Conservation (phyloP, 2,329 filamentous ascomycete genomes). For the Polychaeton citri region DNA sequence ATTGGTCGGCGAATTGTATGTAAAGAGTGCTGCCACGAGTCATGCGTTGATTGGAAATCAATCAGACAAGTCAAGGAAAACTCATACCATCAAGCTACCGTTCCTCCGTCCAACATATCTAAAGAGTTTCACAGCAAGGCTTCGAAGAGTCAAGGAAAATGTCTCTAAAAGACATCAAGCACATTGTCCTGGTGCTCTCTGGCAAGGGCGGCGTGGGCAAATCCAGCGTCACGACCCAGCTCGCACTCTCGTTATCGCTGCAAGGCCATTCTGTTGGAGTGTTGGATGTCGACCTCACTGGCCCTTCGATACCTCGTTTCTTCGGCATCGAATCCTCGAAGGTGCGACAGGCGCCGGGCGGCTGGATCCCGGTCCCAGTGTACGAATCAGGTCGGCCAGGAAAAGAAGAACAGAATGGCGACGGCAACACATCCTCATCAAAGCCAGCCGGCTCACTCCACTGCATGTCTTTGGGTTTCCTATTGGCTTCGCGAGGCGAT, state of each 20-base stretch:
- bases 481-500: conserved; percentile 69
- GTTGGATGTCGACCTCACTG: conserved; percentile 90
- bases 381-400: conserved; percentile 41
- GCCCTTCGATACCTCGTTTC: conserved; percentile 89
- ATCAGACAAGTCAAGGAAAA: too few relatives aligned
- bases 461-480: conserved; percentile 89
- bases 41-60: neutral
- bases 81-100: too few relatives aligned
- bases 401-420: conserved; percentile 4
- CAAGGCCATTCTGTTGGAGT: conserved; percentile 84
- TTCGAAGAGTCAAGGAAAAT: conserved; percentile 26
- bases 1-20: too few relatives aligned
- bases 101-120: too few relatives aligned
- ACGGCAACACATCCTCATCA: conserved; percentile 1
- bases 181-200: conserved; percentile 74
- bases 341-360: conserved; percentile 79
- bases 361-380: conserved; percentile 82
- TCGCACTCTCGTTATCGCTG: conserved; percentile 76
- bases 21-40: neutral
- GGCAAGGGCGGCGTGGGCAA: conserved; percentile 98
- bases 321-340: conserved; percentile 81
- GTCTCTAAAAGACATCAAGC: conserved; percentile 58
- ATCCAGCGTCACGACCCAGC: conserved; percentile 92
- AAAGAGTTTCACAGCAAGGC: too few relatives aligned
- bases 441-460: conserved; percentile 47